These are phyloP conservation scores for Sphagnum tenellum DNA, from an alignment of 225 moss, liverwort and hornwort genomes.

Conservation along the genomic window DNA sequence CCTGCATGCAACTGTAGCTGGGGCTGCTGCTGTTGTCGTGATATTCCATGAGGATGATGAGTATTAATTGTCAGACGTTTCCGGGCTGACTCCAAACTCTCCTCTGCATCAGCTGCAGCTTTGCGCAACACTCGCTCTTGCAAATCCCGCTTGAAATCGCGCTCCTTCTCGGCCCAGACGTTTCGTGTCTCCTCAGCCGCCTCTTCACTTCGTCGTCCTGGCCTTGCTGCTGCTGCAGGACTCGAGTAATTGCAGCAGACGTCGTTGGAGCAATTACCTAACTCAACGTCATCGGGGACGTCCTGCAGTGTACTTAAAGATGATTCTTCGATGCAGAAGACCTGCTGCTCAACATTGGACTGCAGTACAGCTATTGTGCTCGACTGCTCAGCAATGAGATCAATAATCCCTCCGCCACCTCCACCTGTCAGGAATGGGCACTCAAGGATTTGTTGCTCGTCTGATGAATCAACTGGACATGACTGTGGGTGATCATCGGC, in stretches of 20 bases:
- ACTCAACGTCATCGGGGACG: too few species aligned
- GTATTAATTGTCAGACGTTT: conserved; percentile 3
- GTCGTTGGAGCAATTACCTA: too few species aligned
- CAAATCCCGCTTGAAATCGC: conserved; percentile 26
- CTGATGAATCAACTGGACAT: background rate
- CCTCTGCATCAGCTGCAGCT: conserved; percentile 26
- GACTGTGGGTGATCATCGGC: conserved; percentile 8
- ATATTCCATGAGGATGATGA: too few species aligned
- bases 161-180: conserved; percentile 22
- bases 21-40: too few species aligned
- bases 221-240: too few species aligned
- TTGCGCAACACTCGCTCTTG: conserved; percentile 33
- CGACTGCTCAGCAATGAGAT: background rate
- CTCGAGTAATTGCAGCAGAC: too few species aligned
- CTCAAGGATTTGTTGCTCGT: background rate
- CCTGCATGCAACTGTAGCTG: too few species aligned
- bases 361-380: conserved; percentile 1
- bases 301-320: too few species aligned
- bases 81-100: conserved; percentile 11
- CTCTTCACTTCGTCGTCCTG: too few species aligned
- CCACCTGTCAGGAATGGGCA: background rate
- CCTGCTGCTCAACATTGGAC: conserved; percentile 1
- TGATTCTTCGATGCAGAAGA: background rate
- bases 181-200: too few species aligned
- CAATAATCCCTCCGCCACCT: conserved; percentile 11